Evolutionary conservation across 306 rosid species (phyloP).

Genomic region (Sicyos baderoa): DNA sequence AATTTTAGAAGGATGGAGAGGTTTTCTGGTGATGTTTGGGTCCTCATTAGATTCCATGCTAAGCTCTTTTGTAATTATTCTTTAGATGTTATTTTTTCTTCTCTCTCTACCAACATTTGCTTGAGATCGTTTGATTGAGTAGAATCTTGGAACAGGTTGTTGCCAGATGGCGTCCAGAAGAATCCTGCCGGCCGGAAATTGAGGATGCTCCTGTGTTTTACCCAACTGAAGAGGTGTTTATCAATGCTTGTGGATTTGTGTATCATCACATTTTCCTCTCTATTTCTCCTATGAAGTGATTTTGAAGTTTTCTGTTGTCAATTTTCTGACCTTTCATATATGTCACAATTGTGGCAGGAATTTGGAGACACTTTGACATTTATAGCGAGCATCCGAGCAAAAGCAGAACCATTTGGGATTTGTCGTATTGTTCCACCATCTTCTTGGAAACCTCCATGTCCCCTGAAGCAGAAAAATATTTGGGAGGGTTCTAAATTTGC

Average conservation of each 20-base stretch:
- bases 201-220: constrained; percentile 86
- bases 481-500: constrained; percentile 81
- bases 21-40: too few relatives aligned
- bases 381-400: constrained; percentile 69
- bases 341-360: constrained; percentile 49
- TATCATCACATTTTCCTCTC: constrained; percentile 8
- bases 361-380: constrained; percentile 79
- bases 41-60: too few relatives aligned
- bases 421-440: constrained; percentile 96
- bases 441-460: constrained; percentile 95
- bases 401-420: constrained; percentile 85
- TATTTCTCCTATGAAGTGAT: constrained; percentile 18
- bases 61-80: too few relatives aligned
- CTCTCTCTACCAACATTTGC: constrained; percentile 3
- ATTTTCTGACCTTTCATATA: constrained; percentile 29
- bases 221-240: constrained; percentile 84
- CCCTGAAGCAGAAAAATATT: constrained; percentile 55
- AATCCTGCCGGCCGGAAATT: constrained; percentile 52
- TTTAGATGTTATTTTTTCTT: neutral
- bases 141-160: constrained; percentile 53
- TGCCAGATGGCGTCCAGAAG: constrained; percentile 88
- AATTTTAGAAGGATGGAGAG: too few relatives aligned
- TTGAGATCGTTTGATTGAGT: constrained; percentile 27
- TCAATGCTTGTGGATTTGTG: constrained; percentile 23
- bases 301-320: constrained; percentile 15